Conservation (phyloP, 192 early-diverging fungal species). For the Gigaspora rosea region DNA sequence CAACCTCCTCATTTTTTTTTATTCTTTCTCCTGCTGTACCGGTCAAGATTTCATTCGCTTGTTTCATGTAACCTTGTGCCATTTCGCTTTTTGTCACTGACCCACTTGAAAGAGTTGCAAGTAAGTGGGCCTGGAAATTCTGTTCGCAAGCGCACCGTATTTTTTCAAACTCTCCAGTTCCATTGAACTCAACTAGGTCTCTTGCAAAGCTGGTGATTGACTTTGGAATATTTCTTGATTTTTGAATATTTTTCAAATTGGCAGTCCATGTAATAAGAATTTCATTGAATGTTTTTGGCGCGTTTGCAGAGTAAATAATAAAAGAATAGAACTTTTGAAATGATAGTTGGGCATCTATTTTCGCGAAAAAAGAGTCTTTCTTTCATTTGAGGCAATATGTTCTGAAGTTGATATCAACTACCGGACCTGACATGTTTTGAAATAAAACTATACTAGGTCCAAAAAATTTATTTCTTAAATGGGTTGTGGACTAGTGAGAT, state of each 20-base stretch:
- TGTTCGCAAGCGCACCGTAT: background rate
- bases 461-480: too few species aligned
- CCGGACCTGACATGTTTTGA: too few species aligned
- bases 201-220: background rate
- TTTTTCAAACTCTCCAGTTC: background rate
- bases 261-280: background rate
- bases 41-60: conserved; percentile 6
- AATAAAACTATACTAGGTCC: too few species aligned
- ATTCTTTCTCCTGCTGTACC: background rate
- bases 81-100: conserved; percentile 16
- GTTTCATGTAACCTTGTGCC: conserved; percentile 20
- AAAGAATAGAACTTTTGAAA: background rate
- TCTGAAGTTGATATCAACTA: too few species aligned
- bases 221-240: background rate
- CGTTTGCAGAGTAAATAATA: background rate
- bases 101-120: background rate
- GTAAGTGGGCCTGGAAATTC: conserved; percentile 3
- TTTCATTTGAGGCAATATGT: too few species aligned
- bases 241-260: conserved; percentile 2
- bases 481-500: too few species aligned
- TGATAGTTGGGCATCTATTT: conserved; percentile 3
- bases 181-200: conserved; percentile 5
- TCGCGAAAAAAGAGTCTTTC: too few species aligned
- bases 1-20: too few species aligned
- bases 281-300: conserved; percentile 13